A percentile compares a stretch with the other conserved stretches of the same genome.
Evolutionary conservation across 768 basidiomycete species (phyloP).

Genomic region (Lentinula boryana): DNA sequence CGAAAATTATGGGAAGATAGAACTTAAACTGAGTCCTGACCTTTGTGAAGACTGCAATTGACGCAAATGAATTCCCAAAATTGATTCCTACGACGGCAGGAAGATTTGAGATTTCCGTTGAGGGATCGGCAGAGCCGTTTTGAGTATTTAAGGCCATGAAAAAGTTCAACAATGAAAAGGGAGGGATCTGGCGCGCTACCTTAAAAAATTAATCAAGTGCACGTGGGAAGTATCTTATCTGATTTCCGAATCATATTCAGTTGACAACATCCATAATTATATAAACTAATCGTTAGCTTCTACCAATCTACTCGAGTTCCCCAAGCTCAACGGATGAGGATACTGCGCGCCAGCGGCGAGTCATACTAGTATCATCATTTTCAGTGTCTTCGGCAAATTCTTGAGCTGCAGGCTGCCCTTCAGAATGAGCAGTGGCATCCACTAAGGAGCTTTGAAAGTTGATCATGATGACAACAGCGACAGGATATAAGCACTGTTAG

Average conservation of each 20-base stretch:
- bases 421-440: neutral
- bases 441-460: neutral
- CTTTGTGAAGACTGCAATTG: constrained; percentile 94
- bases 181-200: neutral
- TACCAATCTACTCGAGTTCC: too few species aligned
- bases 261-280: too few species aligned
- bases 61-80: constrained; percentile 92
- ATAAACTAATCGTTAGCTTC: too few species aligned
- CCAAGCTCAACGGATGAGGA: too few species aligned
- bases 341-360: too few species aligned
- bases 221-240: neutral
- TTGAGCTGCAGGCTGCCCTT: neutral
- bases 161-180: neutral
- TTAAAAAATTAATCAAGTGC: neutral
- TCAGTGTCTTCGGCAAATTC: neutral
- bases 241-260: too few species aligned
- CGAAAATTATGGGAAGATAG: neutral
- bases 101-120: constrained; percentile 23
- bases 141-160: constrained; percentile 3
- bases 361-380: too few species aligned
- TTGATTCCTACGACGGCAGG: constrained; percentile 88
- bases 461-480: neutral
- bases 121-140: constrained; percentile 7
- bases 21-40: constrained; percentile 40
- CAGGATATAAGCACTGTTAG: neutral